Conservation (phyloP, 2,329 filamentous ascomycete species). For the Proliferodiscus dingleyae region DNA sequence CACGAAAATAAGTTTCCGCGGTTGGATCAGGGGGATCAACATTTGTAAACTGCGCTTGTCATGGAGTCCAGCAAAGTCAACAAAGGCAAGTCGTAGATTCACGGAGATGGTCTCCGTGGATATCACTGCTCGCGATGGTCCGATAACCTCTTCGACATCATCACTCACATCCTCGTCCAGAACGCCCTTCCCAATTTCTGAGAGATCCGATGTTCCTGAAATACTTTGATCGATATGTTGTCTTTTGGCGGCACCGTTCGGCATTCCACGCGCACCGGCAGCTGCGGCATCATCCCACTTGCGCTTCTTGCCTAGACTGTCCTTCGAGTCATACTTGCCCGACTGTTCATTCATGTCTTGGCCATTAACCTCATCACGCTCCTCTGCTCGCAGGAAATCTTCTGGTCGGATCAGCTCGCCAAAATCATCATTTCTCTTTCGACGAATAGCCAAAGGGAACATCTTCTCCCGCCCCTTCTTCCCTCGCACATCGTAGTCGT, state of each 20-base stretch:
- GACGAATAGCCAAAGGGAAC: conserved; percentile 79
- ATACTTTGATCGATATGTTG: conserved; percentile 42
- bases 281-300: conserved; percentile 76
- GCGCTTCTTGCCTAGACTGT: conserved; percentile 80
- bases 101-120: conserved; percentile 59
- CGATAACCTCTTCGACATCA: conserved; percentile 48
- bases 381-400: conserved; percentile 88
- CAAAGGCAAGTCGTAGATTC: conserved; percentile 73
- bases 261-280: conserved; percentile 34
- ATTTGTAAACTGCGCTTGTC: conserved; percentile 92
- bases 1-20: conserved; percentile 90
- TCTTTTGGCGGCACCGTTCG: conserved; percentile 54
- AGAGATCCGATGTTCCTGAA: conserved; percentile 32
- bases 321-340: conserved; percentile 47
- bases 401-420: conserved; percentile 91
- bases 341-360: conserved; percentile 53
- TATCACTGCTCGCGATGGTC: conserved; percentile 72
- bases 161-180: conserved; percentile 57
- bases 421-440: conserved; percentile 81
- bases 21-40: conserved; percentile 88
- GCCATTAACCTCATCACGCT: conserved; percentile 71
- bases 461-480: conserved; percentile 91
- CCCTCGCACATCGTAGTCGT: conserved; percentile 86
- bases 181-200: conserved; percentile 38
- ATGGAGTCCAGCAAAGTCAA: conserved; percentile 89